These are phyloP conservation scores for Kitagawia praeruptora DNA, from an alignment of 129 eudicot genomes.

Conservation along the genomic window DNA sequence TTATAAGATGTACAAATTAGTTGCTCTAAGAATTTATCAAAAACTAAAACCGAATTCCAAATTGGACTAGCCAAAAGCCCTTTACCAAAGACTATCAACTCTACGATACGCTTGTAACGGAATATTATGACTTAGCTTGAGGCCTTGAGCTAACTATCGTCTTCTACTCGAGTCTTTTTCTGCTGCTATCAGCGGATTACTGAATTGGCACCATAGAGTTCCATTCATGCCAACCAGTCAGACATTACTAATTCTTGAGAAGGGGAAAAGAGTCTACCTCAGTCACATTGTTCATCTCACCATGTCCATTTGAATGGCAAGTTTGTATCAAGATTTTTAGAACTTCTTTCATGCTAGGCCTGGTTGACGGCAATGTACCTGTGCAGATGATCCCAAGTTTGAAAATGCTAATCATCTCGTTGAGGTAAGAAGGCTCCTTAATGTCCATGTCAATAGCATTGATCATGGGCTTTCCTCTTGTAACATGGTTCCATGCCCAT, in stretches of 20 bases:
- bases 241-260: slow-evolving; percentile 28
- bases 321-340: slow-evolving; percentile 43
- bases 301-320: slow-evolving; percentile 5
- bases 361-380: slow-evolving; percentile 38
- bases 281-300: slow-evolving; percentile 14
- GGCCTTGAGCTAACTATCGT: neutral
- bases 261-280: slow-evolving; percentile 53
- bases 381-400: slow-evolving; percentile 81
- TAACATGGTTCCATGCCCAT: slow-evolving; percentile 58
- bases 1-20: no score
- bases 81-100: neutral
- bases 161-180: slow-evolving; percentile 1
- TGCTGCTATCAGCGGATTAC: neutral
- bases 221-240: neutral
- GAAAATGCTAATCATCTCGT: slow-evolving; percentile 52
- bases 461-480: slow-evolving; percentile 27
- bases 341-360: slow-evolving; percentile 80
- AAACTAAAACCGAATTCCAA: no score
- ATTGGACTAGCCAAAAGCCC: neutral
- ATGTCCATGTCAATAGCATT: slow-evolving; percentile 49
- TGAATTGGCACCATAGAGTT: neutral
- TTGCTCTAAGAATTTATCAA: no score
- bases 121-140: neutral
- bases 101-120: neutral
- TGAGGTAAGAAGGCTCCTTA: slow-evolving; percentile 33